Base-by-base conservation (phyloP, 768 basidiomycete genomes). In the Agaricus blazei region DNA sequence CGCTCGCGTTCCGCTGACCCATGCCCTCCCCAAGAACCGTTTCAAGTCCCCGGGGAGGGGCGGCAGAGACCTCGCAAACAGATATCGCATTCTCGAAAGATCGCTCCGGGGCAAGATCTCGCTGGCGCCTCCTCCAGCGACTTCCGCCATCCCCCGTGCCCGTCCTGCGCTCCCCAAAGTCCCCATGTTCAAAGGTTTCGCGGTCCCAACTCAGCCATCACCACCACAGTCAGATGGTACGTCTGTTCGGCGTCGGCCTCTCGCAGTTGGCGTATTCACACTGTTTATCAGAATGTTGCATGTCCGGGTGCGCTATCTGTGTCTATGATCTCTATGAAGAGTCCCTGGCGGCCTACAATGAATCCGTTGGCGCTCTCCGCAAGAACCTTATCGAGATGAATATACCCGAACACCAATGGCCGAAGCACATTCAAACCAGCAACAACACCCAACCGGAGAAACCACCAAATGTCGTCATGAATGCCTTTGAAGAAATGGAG, bases 241-340 rank as follows among this genome's bases (percentile, higher is more conserved):
- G 79, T 6, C 57, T 3, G 57, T 24, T 42, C 48, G 27, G 11
- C 8, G 7, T 31, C 11, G 34, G 34, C 11, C 50, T 4, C 4
- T 11, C 40, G 36, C 14, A 31, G 19, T 38, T 49, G 34, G 24
- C 28, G 24, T 54, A 15, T 9, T 36, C n/a, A 24, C 43, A 29
- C 31, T 40, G 38, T 38, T 38, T 23, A 40, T 9, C 60, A 93
- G 93, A 93, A 69, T 94, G 93, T 68, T 96, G 93, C 73, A 95
- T 95, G 93, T 93, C 91, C 2, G 90, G 90, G 29, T 96, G 93
- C 64, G 89, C 92, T 0, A 70, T 94, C n/a, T 95, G 93, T 67
- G 88, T 95, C 7, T 90, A 95, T 69, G 91, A 93, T 62, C 67
- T 93, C 26, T 92, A 93, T 69, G 84, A 89, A 58, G 90, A 93